A percentile compares a stretch with the other conserved stretches of the same genome.
phyloP scores from a whole-genome alignment of 2,329 filamentous ascomycete species.

The Blumeria graminis region DNA sequence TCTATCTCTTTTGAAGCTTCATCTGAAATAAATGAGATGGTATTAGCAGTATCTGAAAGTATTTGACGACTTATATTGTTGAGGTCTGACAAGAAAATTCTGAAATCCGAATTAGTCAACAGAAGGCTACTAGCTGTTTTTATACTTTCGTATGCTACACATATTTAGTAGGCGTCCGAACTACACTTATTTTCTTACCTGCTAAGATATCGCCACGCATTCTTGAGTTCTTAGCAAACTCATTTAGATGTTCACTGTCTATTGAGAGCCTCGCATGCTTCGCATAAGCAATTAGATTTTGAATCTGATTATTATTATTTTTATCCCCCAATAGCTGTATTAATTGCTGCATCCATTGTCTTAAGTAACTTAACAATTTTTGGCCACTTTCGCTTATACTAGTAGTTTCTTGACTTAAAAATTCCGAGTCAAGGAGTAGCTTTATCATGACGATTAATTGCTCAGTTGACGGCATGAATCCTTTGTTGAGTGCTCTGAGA shows the following conservation, averaged over 20 bases:
- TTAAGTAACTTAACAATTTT: conserved; percentile 44
- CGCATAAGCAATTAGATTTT: conserved; percentile 77
- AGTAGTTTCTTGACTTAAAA: conserved; percentile 51
- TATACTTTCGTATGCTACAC: conserved; percentile 51
- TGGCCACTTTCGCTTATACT: conserved; percentile 59
- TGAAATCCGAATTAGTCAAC: conserved; percentile 74
- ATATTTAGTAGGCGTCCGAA: conserved; percentile 8
- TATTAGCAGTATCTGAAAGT: conserved; percentile 65
- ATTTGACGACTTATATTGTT: conserved; percentile 59
- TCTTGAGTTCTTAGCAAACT: conserved; percentile 35
- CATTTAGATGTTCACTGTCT: conserved; percentile 37
- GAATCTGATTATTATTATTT: conserved; percentile 63
- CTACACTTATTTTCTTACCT: conserved; percentile 20
- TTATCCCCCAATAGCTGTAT: conserved; percentile 66
- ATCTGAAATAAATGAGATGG: conserved; percentile 50
- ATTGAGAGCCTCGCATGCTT: conserved; percentile 47
- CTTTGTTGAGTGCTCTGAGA: conserved; percentile 54
- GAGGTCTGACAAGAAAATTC: conserved; percentile 61
- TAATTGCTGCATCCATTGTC: conserved; percentile 52
- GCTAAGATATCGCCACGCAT: conserved; percentile 47
- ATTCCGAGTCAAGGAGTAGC: conserved; percentile 50
- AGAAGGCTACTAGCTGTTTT: conserved; percentile 67
- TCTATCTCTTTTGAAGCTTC: conserved; percentile 50
- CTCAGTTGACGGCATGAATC: conserved; percentile 81
- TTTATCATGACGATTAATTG: conserved; percentile 61